Evolutionary conservation across 129 eudicot species (phyloP).

Genomic region (Cynara cardunculus): DNA sequence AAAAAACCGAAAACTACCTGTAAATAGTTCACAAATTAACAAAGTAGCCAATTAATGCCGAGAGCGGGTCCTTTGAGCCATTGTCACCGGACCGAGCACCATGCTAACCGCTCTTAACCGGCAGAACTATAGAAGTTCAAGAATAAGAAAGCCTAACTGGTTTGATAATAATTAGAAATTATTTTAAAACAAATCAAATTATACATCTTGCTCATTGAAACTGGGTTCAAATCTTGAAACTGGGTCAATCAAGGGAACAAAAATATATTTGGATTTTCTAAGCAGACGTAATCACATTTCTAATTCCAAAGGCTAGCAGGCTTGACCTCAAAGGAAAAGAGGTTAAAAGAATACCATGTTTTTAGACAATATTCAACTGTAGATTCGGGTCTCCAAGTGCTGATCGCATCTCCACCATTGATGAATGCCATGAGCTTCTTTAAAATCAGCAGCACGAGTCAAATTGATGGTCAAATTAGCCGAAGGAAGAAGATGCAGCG

Average conservation of each 20-base stretch:
- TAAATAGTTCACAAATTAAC: neutral
- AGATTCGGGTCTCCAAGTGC: slow-evolving; percentile 37
- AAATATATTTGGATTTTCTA: neutral
- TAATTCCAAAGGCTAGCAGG: slow-evolving; percentile 1
- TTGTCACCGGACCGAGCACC: neutral
- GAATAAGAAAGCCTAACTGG: neutral
- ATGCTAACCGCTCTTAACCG: neutral
- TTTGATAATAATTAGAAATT: neutral
- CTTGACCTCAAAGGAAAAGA: slow-evolving; percentile 18
- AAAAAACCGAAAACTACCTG: neutral
- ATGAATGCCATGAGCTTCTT: slow-evolving; percentile 80
- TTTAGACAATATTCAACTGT: slow-evolving; percentile 22
- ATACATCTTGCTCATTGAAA: neutral
- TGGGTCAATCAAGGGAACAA: neutral
- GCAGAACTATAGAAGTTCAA: neutral
- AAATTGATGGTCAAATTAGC: slow-evolving; percentile 52
- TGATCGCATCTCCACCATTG: slow-evolving; percentile 90
- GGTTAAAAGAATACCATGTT: neutral
- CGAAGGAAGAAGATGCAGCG: slow-evolving; percentile 82
- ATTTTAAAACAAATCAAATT: neutral
- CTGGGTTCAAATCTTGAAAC: slow-evolving; percentile 7
- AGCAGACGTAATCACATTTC: neutral
- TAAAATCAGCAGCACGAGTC: slow-evolving; percentile 56
- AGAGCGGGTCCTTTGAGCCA: neutral
- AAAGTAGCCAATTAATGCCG: neutral